Evolutionary conservation across 371 early-diverging fungal species (phyloP), one percentile per base, ranked within the genome.

Genomic region (Mucor lusitanicus): DNA sequence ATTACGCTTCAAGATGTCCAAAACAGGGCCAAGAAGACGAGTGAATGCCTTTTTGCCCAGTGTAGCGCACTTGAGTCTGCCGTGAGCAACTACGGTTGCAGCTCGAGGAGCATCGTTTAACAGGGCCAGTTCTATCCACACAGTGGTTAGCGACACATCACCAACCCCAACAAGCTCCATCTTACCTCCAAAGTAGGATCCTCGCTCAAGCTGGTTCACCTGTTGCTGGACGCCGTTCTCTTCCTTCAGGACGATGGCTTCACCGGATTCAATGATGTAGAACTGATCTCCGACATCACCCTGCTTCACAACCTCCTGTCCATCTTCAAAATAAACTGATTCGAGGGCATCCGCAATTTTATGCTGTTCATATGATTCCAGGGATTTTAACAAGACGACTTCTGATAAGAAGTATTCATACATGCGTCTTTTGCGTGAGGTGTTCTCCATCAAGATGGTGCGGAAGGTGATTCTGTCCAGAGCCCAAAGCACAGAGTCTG

Each of bases 261-360:
- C 89, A 58, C 97, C 97, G 53, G 88, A 82, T 82, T 97, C 97
- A 72, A 97, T 94, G 35, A 97, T 90, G 79, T 92, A 94, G 67
- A 94, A 94, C 67, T 85, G 85, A 65, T 90, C 85, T 55, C 94
- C 94, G 30, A 86, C 82, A 70, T 95, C 96, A 27, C 97, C 98
- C 81, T 97, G 96, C 69, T 81, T 82, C 53, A 97, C 91, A 37
- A 97, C 91, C 21, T 88, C 80, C 21, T 94, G 90, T 57, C 87
- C 90, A 70, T 95, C 92, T 50, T 90, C 85, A 84, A 87, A 97
- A 40, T 86, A 83, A 13, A 93, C 89, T 17, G 92, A 87, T 73
- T 97, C 96, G 15, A 97, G 84, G 5, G 95, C 94, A 79, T 97
- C 98, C 48, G 97, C 94, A 73, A 97, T 95, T 79, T 96, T 96